Evolutionary conservation across 768 basidiomycete species (phyloP), one percentile per base, ranked within the genome.

Genomic region (Suillus subluteus): DNA sequence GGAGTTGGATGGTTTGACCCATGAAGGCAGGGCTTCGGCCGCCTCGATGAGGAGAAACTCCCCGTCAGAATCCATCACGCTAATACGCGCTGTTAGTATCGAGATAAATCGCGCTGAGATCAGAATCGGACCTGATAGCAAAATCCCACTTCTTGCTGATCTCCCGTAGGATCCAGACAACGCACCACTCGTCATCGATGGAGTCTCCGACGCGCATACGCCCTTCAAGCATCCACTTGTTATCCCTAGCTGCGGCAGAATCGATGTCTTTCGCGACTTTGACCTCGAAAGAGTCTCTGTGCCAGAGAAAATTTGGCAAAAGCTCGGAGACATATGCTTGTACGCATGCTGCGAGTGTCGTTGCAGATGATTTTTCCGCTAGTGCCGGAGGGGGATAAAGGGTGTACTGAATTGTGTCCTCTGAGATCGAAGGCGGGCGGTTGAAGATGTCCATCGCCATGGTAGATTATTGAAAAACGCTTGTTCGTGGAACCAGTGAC

Each of bases 121-220:
- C 6, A 52, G 44, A 38, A 37, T 74, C 85, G 66, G 70, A 96
- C 95, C 91, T 90, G 65, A 95, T 87, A 12, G 86, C 87, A 44
- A 96, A 77, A 69, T 95, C 91, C 91, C 91, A 96, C 68, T 87
- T 87, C 48, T 82, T 79, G 67, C 89, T 91, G 65, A 97, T 82
- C 77, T 94, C 86, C 71, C 83, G 85, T 66, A 99, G 80, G 58
- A 99, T 81, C 94, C 94, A 99, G 21, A 98, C 95, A 16, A 87
- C 84, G 75, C 90, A 91, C 98, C 98, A 99, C 78, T 99, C 98
- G 72, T 99, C 98, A 76, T 99, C 96, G n/a, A 99, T 86, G 62
- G 89, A 92, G 78, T 99, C 98, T 3, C 98, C 97, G 30, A 99
- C 92, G 55, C 96, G 83, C 90, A 96, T 93, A 55, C 83, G 81